Conservation (phyloP, 371 early-diverging fungal genomes). For the Circinella minor region DNA sequence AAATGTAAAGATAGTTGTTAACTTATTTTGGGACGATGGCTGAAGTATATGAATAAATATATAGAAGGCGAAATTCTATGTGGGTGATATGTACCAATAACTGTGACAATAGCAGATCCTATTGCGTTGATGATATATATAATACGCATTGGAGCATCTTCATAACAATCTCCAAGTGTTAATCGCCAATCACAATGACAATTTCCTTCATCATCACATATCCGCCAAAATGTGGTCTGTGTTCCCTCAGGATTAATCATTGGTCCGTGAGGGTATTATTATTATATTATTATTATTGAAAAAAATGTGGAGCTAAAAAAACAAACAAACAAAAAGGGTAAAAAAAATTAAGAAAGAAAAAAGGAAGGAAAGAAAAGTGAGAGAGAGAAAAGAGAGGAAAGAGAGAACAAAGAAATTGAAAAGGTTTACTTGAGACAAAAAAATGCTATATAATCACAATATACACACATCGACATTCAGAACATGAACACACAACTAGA, state of each 20-base stretch:
- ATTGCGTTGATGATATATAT: slow-evolving; percentile 34
- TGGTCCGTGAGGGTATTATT: background rate
- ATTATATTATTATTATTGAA: background rate
- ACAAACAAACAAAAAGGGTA: background rate
- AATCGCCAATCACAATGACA: slow-evolving; percentile 51
- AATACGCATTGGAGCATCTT: slow-evolving; percentile 20
- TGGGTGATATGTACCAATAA: slow-evolving; percentile 26
- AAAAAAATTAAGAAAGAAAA: background rate
- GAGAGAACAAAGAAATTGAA: background rate
- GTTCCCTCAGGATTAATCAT: slow-evolving; percentile 18
- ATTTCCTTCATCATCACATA: slow-evolving; percentile 28
- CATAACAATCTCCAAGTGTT: slow-evolving; percentile 29
- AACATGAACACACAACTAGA: too few species aligned
- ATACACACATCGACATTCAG: too few species aligned
- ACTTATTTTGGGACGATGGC: too few species aligned
- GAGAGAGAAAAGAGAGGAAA: background rate
- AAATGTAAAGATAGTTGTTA: background rate
- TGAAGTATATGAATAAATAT: too few species aligned
- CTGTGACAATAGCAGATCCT: slow-evolving; percentile 23
- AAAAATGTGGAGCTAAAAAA: background rate
- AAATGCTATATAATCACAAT: too few species aligned
- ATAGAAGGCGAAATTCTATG: too few species aligned
- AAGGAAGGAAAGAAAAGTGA: background rate
- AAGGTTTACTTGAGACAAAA: background rate
- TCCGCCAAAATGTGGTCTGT: slow-evolving; percentile 35